Evolutionary conservation across 78 protist species (phyloP).

Genomic region (Trichosphaerium sp.): DNA sequence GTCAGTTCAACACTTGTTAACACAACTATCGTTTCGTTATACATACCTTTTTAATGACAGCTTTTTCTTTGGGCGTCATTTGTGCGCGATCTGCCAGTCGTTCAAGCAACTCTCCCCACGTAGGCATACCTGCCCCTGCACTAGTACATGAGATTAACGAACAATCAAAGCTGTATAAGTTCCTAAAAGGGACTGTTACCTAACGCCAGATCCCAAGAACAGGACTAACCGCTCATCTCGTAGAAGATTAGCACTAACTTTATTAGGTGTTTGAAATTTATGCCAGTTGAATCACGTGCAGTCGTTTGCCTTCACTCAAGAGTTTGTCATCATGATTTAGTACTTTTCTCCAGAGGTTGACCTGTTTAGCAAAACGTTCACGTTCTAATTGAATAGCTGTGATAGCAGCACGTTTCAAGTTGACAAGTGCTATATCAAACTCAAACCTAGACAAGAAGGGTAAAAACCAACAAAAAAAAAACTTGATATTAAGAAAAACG

Average conservation of each 20-base stretch:
- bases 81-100: slow-evolving; percentile 31
- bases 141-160: slow-evolving; percentile 52
- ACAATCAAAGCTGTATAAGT: slow-evolving; percentile 3
- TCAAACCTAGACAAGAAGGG: not conserved
- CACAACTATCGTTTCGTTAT: not conserved
- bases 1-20: not conserved
- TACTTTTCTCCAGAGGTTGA: too few relatives aligned
- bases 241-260: not conserved
- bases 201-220: slow-evolving; percentile 8
- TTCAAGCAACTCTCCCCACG: slow-evolving; percentile 27
- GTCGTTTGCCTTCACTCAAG: slow-evolving; percentile 13
- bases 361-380: too few relatives aligned
- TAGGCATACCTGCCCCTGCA: slow-evolving; percentile 51
- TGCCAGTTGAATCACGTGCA: slow-evolving; percentile 5
- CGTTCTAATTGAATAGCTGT: too few relatives aligned
- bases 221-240: not conserved
- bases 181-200: slow-evolving; percentile 2
- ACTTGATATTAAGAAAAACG: slow-evolving; percentile 29
- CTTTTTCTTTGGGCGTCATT: not conserved
- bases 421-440: not conserved
- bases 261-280: not conserved
- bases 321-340: too few relatives aligned
- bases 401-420: too few relatives aligned
- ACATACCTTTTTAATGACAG: slow-evolving; percentile 12
- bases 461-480: slow-evolving; percentile 9